These are phyloP conservation scores for Pichia membranifaciens DNA, from an alignment of 805 yeast genomes.

Conservation along the genomic window DNA sequence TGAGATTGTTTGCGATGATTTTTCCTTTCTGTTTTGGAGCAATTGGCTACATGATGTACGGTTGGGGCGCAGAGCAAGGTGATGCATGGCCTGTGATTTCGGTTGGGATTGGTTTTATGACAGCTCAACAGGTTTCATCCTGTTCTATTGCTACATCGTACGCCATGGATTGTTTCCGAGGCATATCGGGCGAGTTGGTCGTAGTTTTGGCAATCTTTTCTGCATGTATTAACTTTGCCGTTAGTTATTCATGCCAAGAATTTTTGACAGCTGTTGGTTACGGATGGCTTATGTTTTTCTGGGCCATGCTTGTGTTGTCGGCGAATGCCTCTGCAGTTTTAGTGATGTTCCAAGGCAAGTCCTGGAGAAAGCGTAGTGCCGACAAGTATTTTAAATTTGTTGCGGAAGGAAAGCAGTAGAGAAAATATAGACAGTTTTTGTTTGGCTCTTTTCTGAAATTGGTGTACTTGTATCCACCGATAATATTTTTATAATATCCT, in stretches of 20 bases:
- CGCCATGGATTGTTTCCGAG: conserved; percentile 5
- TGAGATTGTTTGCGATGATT: conserved; percentile 2
- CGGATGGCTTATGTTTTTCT: conserved; percentile 2
- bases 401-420: conserved; percentile 1
- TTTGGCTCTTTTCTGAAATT: neutral
- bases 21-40: neutral
- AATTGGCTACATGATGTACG: conserved; percentile 2
- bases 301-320: conserved; percentile 1
- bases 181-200: conserved; percentile 2
- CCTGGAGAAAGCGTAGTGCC: neutral
- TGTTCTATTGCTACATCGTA: conserved; percentile 4
- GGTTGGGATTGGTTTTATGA: conserved; percentile 1
- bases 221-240: conserved; percentile 1
- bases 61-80: conserved; percentile 1
- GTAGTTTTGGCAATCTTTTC: conserved; percentile 1
- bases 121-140: conserved; percentile 2
- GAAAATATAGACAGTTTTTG: neutral
- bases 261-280: conserved; percentile 2
- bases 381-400: conserved; percentile 1
- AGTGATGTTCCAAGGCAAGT: neutral
- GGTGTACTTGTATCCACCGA: too few relatives aligned
- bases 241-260: conserved; percentile 3
- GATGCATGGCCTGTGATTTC: conserved; percentile 1
- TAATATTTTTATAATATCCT: too few relatives aligned
- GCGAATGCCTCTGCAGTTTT: neutral